These are phyloP conservation scores for Firmiana major DNA, from an alignment of 345 rosid genomes.

Conservation along the genomic window DNA sequence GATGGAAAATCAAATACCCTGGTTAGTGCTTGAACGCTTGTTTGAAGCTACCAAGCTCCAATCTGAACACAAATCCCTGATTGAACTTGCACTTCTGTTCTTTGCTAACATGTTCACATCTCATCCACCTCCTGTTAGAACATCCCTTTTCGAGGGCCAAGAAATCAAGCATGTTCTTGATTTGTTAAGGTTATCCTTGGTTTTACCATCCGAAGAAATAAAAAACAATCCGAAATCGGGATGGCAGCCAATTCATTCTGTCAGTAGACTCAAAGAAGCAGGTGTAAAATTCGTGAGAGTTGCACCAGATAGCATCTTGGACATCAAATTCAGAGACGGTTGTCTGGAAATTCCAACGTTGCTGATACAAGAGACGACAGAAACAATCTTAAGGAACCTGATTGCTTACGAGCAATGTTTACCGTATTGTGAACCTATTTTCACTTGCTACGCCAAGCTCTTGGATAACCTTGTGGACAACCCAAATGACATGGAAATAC, in stretches of 20 bases:
- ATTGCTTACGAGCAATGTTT: conserved; percentile 19
- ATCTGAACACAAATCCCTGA: conserved; percentile 1
- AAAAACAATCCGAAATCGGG: background rate
- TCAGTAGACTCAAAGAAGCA: conserved; percentile 3
- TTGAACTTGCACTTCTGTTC: conserved; percentile 13
- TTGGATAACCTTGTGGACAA: conserved; percentile 26
- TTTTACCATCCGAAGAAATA: background rate
- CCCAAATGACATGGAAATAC: conserved; percentile 15
- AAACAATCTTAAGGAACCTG: conserved; percentile 11
- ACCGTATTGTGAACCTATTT: background rate
- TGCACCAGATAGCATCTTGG: conserved; percentile 6
- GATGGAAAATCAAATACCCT: conserved; percentile 29
- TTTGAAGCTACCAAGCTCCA: conserved; percentile 7
- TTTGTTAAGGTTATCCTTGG: conserved; percentile 13
- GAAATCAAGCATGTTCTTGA: conserved; percentile 26
- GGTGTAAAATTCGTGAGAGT: conserved; percentile 13
- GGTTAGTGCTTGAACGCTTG: conserved; percentile 25
- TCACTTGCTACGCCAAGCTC: conserved; percentile 22
- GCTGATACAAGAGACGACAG: conserved; percentile 6
- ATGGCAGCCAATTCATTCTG: conserved; percentile 16
- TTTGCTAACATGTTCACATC: conserved; percentile 6
- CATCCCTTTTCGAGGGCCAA: background rate
- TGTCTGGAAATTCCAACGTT: conserved; percentile 5
- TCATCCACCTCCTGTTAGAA: background rate
- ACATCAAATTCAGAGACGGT: conserved; percentile 5